These are phyloP conservation scores for Podospora tetraspora DNA, from an alignment of 495 filamentous ascomycete genomes.

Conservation along the genomic window DNA sequence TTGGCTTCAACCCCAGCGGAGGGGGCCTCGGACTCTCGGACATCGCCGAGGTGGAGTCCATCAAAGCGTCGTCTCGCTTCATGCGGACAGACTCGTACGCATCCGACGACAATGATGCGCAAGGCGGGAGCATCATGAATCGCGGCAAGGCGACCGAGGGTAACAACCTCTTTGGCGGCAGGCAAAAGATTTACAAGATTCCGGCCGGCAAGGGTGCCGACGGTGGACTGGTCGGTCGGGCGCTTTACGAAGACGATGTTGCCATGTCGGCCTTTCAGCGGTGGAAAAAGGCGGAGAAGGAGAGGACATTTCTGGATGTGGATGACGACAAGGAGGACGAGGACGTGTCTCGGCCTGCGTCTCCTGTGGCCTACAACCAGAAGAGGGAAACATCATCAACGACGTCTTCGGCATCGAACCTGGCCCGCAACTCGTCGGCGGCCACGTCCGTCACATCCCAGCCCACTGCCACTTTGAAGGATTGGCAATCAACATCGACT, in stretches of 20 bases:
- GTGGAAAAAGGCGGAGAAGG: slow-evolving; percentile 51
- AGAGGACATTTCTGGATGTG: slow-evolving; percentile 44
- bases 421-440: slow-evolving; percentile 74
- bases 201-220: slow-evolving; percentile 47
- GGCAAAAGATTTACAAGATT: slow-evolving; percentile 95
- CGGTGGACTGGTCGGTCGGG: slow-evolving; percentile 59
- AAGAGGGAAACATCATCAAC: slow-evolving; percentile 85
- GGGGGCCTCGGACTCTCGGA: slow-evolving; percentile 56
- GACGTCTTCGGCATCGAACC: slow-evolving; percentile 66
- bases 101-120: slow-evolving; percentile 61
- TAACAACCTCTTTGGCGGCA: slow-evolving; percentile 90
- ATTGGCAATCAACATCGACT: slow-evolving; percentile 38
- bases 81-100: slow-evolving; percentile 48
- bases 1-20: slow-evolving; percentile 41
- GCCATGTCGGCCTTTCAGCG: slow-evolving; percentile 74
- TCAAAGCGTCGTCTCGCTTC: slow-evolving; percentile 51
- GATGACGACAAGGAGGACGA: slow-evolving; percentile 40
- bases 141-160: slow-evolving; percentile 80
- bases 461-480: slow-evolving; percentile 46
- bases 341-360: slow-evolving; percentile 45
- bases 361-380: slow-evolving; percentile 58
- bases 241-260: slow-evolving; percentile 82
- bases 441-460: slow-evolving; percentile 90
- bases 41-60: slow-evolving; percentile 83
- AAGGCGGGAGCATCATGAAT: slow-evolving; percentile 68